Conservation (phyloP, 2,329 filamentous ascomycete species). For the Calonectria pauciramosa region DNA sequence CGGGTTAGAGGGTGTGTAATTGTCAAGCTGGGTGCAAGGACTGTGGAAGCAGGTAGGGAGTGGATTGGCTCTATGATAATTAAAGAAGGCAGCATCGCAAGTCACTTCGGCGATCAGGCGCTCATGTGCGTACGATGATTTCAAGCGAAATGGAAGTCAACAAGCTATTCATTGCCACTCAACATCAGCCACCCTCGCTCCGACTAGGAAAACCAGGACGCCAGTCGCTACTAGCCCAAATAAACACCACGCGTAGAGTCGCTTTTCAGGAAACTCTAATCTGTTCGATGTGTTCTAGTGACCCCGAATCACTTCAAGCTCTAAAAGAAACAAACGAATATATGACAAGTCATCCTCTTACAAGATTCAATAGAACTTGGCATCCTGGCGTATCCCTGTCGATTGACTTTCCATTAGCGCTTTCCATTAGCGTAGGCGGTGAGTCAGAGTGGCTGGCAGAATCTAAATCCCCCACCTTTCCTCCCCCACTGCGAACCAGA, state of each 20-base stretch:
- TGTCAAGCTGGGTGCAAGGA: slow-evolving; percentile 89
- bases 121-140: slow-evolving; percentile 78
- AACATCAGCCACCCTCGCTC: not conserved
- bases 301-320: not conserved
- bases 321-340: no score
- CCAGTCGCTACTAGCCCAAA: not conserved
- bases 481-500: slow-evolving; percentile 40
- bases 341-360: not conserved
- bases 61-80: slow-evolving; percentile 85
- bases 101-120: slow-evolving; percentile 84
- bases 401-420: not conserved
- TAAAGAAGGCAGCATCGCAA: slow-evolving; percentile 79
- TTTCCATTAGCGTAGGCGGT: slow-evolving; percentile 31
- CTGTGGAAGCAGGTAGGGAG: slow-evolving; percentile 82
- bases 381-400: slow-evolving; percentile 9
- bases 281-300: not conserved
- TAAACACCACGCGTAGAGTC: not conserved
- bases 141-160: not conserved
- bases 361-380: not conserved
- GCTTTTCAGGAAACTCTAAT: not conserved
- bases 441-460: slow-evolving; percentile 45
- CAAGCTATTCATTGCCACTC: not conserved
- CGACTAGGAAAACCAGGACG: not conserved
- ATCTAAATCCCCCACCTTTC: slow-evolving; percentile 51
- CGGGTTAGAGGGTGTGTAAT: slow-evolving; percentile 86